These are phyloP conservation scores for Ophiostoma triangulosporum DNA, from an alignment of 2,329 filamentous ascomycete genomes.

Conservation along the genomic window DNA sequence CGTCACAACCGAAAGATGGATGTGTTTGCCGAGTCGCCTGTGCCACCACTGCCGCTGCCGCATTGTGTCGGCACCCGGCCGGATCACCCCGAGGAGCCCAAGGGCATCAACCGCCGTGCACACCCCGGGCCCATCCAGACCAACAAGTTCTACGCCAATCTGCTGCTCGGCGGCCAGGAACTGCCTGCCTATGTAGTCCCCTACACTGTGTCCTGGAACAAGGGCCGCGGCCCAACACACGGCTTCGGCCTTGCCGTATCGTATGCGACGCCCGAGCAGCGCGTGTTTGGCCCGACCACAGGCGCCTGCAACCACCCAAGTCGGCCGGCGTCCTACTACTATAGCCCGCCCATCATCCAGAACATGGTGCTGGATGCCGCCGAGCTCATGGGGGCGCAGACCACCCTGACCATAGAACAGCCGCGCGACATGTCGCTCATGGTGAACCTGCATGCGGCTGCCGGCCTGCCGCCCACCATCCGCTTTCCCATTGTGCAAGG, in stretches of 20 bases:
- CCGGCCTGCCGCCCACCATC: slow-evolving; percentile 42
- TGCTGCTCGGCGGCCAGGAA: slow-evolving; percentile 61
- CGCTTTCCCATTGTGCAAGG: slow-evolving; percentile 79
- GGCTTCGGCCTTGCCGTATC: slow-evolving; percentile 70
- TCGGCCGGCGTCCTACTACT: slow-evolving; percentile 41
- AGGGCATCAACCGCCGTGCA: slow-evolving; percentile 13
- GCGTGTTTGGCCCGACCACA: slow-evolving; percentile 49
- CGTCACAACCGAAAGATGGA: neutral
- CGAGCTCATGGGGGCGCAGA: slow-evolving; percentile 48
- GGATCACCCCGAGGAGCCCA: slow-evolving; percentile 42
- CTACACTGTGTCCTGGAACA: slow-evolving; percentile 56
- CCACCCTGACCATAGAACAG: slow-evolving; percentile 40
- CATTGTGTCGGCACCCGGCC: slow-evolving; percentile 17
- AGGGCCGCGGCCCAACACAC: slow-evolving; percentile 43
- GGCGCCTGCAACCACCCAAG: slow-evolving; percentile 16
- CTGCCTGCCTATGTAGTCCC: slow-evolving; percentile 62
- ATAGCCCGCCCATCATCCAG: slow-evolving; percentile 71
- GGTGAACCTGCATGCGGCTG: slow-evolving; percentile 44
- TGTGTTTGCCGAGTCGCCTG: neutral
- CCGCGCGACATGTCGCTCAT: slow-evolving; percentile 47
- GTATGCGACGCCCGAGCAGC: slow-evolving; percentile 55
- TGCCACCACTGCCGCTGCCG: neutral
- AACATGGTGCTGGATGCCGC: slow-evolving; percentile 66
- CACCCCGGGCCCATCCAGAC: slow-evolving; percentile 43
- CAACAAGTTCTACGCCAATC: slow-evolving; percentile 73